These are phyloP conservation scores for Moesziomyces parantarcticus DNA, from an alignment of 1,284 basidiomycete genomes.

Conservation along the genomic window DNA sequence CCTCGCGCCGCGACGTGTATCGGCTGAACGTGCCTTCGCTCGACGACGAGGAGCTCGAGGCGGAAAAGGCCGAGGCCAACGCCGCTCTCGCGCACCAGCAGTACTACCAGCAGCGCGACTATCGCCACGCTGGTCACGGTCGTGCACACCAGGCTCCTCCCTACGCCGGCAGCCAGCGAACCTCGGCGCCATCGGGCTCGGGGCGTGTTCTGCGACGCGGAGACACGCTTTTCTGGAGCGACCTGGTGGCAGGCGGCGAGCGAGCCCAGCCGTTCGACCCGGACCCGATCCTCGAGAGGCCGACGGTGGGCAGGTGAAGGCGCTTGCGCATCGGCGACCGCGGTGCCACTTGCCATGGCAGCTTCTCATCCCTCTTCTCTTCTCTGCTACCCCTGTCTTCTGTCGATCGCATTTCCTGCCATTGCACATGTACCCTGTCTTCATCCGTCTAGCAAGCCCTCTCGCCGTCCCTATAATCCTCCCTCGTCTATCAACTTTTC, in stretches of 20 bases:
- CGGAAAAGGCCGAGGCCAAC: constrained; percentile 42
- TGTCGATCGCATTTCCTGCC: not conserved
- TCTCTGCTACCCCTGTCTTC: constrained; percentile 1
- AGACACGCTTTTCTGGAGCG: constrained; percentile 81
- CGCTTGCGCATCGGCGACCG: no score
- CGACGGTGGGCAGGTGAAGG: constrained; percentile 44
- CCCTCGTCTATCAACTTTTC: not conserved
- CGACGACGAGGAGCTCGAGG: constrained; percentile 44
- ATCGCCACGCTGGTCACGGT: constrained; percentile 8
- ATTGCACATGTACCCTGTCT: not conserved
- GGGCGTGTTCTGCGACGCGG: constrained; percentile 72
- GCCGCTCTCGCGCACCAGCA: constrained; percentile 15
- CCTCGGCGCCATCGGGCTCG: constrained; percentile 8
- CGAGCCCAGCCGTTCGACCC: constrained; percentile 58
- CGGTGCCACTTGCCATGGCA: not conserved
- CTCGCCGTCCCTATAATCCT: not conserved
- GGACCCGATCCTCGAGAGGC: constrained; percentile 54
- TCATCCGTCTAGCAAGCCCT: not conserved
- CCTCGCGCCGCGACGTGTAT: constrained; percentile 30
- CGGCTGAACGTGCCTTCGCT: constrained; percentile 12
- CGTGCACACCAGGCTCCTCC: constrained; percentile 1
- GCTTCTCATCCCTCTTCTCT: not conserved
- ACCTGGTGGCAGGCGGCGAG: constrained; percentile 78
- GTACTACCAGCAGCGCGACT: constrained; percentile 16
- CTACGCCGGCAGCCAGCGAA: not conserved